Evolutionary conservation across 345 rosid species (phyloP).

Genomic region (Anacardium occidentale): DNA sequence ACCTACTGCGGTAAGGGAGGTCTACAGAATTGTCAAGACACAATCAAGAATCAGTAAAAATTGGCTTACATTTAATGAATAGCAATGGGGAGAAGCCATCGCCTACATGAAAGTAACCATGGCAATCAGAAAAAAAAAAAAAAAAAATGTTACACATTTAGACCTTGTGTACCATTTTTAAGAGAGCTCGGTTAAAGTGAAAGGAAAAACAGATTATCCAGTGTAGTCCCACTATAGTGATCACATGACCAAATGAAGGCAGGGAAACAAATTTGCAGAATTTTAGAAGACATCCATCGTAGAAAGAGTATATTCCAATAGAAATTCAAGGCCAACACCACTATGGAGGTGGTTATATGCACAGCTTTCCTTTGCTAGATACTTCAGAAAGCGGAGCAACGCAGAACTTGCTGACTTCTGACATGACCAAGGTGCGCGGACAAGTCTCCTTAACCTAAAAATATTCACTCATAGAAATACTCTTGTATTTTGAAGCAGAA

Average conservation of each 20-base stretch:
- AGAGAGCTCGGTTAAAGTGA: background rate
- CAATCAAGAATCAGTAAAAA: conserved; percentile 12
- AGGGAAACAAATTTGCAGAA: background rate
- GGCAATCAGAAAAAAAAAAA: background rate
- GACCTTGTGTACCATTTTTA: background rate
- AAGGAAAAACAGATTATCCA: background rate
- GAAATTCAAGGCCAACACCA: too few species aligned
- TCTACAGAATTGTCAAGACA: conserved; percentile 42
- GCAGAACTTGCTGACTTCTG: too few species aligned
- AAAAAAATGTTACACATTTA: background rate
- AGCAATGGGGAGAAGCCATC: background rate
- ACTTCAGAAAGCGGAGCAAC: too few species aligned
- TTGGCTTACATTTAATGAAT: background rate
- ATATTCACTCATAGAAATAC: too few species aligned
- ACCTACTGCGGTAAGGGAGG: conserved; percentile 86
- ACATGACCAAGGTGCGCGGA: too few species aligned
- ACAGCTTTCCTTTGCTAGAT: too few species aligned
- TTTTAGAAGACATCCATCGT: background rate
- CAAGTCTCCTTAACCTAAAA: too few species aligned
- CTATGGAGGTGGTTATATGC: too few species aligned
- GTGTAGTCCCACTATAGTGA: background rate
- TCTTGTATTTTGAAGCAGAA: too few species aligned
- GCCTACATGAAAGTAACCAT: background rate
- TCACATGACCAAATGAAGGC: background rate
- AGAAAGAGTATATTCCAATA: background rate